These are phyloP conservation scores for Alectoria sarmentosa DNA, from an alignment of 495 filamentous ascomycete genomes.

Conservation along the genomic window DNA sequence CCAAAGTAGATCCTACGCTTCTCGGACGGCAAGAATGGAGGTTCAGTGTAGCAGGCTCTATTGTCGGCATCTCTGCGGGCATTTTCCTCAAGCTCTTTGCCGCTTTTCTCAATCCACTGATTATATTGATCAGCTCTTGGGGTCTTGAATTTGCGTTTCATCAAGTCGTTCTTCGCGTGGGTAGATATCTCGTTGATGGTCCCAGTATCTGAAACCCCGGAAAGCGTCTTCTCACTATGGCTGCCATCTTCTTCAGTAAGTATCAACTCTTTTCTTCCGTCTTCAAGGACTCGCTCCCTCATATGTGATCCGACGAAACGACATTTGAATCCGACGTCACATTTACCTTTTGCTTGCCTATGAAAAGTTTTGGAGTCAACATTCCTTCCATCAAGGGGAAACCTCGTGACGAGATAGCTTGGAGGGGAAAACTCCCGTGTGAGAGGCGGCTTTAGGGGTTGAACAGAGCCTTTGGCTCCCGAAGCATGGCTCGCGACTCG, in stretches of 20 bases:
- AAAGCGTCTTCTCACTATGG: constrained; percentile 27
- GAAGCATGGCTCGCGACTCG: background rate
- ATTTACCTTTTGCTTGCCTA: constrained; percentile 60
- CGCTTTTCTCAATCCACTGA: constrained; percentile 62
- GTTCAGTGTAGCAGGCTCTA: constrained; percentile 70
- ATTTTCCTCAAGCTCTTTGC: constrained; percentile 46
- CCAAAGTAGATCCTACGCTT: constrained; percentile 91
- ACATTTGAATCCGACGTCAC: constrained; percentile 83
- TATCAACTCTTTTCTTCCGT: constrained; percentile 75
- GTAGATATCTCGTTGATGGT: constrained; percentile 65
- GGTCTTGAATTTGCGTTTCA: constrained; percentile 56
- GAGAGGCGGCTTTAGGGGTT: no score
- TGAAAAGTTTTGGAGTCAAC: background rate
- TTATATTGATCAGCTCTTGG: constrained; percentile 68
- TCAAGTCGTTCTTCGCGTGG: constrained; percentile 60
- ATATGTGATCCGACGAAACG: constrained; percentile 79
- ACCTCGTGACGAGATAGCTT: background rate
- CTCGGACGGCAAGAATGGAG: constrained; percentile 82
- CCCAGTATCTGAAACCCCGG: constrained; percentile 47
- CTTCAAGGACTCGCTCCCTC: constrained; percentile 60
- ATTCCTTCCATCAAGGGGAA: background rate
- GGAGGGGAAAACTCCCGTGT: no score
- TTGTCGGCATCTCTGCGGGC: constrained; percentile 44
- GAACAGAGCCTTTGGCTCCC: background rate
- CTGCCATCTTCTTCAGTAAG: constrained; percentile 49